Evolutionary conservation across 1,284 basidiomycete genomes (phyloP), one percentile per base, ranked within the genome.

Genomic region (Naganishia albida): DNA sequence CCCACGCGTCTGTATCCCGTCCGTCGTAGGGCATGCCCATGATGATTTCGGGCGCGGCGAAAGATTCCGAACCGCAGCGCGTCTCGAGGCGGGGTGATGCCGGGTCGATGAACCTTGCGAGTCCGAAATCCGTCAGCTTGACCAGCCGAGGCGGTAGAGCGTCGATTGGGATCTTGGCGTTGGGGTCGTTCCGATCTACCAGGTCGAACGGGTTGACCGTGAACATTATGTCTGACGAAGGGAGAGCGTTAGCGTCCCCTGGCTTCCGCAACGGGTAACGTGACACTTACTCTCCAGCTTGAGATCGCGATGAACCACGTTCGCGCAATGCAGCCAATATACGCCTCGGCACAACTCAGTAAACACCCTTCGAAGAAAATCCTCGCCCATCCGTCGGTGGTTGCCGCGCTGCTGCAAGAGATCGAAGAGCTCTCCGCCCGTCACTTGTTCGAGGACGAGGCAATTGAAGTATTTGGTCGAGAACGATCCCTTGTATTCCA

Each of bases 21-120:
- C 90, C 91, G 77, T 96, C 91, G 77, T 96, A 95, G 52, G 82
- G 75, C 64, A 83, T 83, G 23, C 85, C 86, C 76, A 89, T 87
- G 67, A 95, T 88, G 50, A 96, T 85, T 75, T 96, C 92, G 0
- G 92, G 93, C 7, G 91, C 91, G 1, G 92, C 91, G 75, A 94
- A 95, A 10, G 89, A 89, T 75, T 96, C 93, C 26, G 87, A 90
- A 3, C 93, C 93, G 75, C 93, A 96, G 1, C 92, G 85, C 1
- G 92, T 95, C 18, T 85, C 84, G n/a, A 95, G 82, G 28, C 87
- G 77, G 0, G 91, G 90, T 1, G 84, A 80, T 7, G 82, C 80
- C 0, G 86, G 85, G 67, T 88, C 86, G 70, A 95, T 87, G 77
- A 93, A 93, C 23, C 91, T 85, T 26, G 91, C 88, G 26, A 96